Evolutionary conservation across 1,284 basidiomycete genomes (phyloP), one percentile per base, ranked within the genome.

Genomic region (Porphyrellus sp.): DNA sequence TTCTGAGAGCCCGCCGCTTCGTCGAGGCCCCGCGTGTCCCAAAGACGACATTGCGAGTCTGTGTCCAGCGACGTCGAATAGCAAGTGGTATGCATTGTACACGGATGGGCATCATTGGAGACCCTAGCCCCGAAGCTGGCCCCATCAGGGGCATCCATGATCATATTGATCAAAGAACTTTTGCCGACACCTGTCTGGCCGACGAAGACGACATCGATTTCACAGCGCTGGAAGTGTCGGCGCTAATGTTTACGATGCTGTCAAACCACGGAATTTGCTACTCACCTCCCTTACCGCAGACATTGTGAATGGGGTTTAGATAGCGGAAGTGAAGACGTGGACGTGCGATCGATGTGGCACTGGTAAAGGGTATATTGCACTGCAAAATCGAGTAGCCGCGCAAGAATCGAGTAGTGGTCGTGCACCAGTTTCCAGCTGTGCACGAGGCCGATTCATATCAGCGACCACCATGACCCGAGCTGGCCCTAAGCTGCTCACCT

Each of bases 371-470:
- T 33, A 12, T 46, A 12, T 46, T 33, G 23, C 23, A 30, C 42
- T 31, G 44, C 30, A 30, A 33, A 20, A 23, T 37, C 27, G 18
- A 45, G 48, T 47, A n/a, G 43, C 15, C 27, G 15, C 37, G 24
- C 40, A 18, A 44, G n/a, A 30, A 30, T 30, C 18, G 24, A 35
- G 34, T 28, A 25, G 48, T 44, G 18, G 43, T 30, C n/a, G 44
- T n/a, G n/a, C n/a, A n/a, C 12, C 16, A 12, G 50, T 45, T 45
- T 39, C 15, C 16, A 39, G 43, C 33, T 21, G 42, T 49, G 46
- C 62, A 66, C 63, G 63, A 64, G 63, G 63, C 52, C 51, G 55
- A 56, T 63, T 43, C 40, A 64, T 68, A 68, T 65, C 55, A 50
- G 54, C 28, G 43, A 20, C 51, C 41, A 33, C 39, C 18, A 25